Evolutionary conservation across 2,329 filamentous ascomycete species (phyloP), one percentile per base, ranked within the genome.

Genomic region (Xylariaceae sp.): DNA sequence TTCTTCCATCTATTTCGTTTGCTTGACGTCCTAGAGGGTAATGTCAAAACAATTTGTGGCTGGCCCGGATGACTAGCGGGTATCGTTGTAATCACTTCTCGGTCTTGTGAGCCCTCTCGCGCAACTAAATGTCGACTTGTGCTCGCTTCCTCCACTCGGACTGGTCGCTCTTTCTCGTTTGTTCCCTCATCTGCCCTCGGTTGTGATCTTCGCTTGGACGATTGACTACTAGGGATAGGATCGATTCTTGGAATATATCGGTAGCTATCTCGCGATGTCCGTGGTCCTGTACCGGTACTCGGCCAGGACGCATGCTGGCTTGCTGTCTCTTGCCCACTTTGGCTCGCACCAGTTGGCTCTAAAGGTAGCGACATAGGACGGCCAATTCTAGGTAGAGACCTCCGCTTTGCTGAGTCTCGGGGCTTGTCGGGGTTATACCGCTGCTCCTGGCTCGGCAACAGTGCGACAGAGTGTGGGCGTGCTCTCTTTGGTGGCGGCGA

Each of bases 401-500:
- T 49, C 15, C 33, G 31, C 12, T 47, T 53, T 1, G 32, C 41
- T 7, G 33, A 18, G 10, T 44, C 39, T 18, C 41, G 47, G 10
- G n/a, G 17, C 10, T 48, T 44, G 14, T 19, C 12, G 1, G 41
- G 49, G 1, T 22, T 39, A 30, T 51, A 55, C n/a, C 50, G 57
- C 33, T 57, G 51, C 30, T 61, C 53, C 14, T 49, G 33, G 19
- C 47, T 51, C 2, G 53, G 50, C 11, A 54, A 39, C 6, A 52
- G 53, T 30, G 57, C 56, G 19, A 54, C 50, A 17, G 55, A 41
- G 14, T 56, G 55, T 3, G 51, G 47, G 19, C 48, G 43, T 32
- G 48, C 36, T 39, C 51, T 59, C 44, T 45, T 52, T 19, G 52
- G 50, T 32, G 48, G 46, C 32, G 41, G 43, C 15, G 53, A 48